Evolutionary conservation across 2,329 filamentous ascomycete genomes (phyloP), one percentile per base, ranked within the genome.

Genomic region (Verticillium nonalfalfae): DNA sequence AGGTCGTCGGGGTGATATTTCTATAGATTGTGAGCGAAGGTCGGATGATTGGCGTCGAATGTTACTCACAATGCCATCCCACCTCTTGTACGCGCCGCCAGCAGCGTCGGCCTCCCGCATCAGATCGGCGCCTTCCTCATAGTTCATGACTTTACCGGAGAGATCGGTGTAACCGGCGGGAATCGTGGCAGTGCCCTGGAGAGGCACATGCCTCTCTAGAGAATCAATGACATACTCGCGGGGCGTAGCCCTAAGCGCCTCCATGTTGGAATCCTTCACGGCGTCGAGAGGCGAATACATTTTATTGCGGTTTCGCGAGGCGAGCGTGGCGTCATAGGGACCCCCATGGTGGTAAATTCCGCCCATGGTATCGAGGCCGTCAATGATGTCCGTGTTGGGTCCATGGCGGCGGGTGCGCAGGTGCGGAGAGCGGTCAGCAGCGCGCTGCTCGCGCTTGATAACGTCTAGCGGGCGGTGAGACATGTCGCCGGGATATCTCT

Each of bases 291-390:
- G 93, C 3, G 90, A 88, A 62, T 79, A 79, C 65, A 74, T 75
- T 67, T 78, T 81, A 68, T 86, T 80, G 4, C 77, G 80, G 75
- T 97, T 97, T 57, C 91, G 84, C 13, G 90, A 85, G 1, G 89
- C 79, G 59, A 91, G 81, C 2, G 91, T 89, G 10, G 93, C 91
- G 72, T 98, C 94, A 68, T 90, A 98, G 0, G 94, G 94, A 0
- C 94, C 93, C 65, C 89, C 91, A 69, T 98, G 94, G 73, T 97
- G 94, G 74, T 96, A 97, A 2, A 82, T 76, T 18, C 81, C 82
- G 58, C 84, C 83, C 50, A 81, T 74, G n/a, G 83, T 81, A 71
- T 97, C 94, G 1, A 98, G 85, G 5, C 80, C 78, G 72, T 97
- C 94, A 69, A 98, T 95, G 9, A 82, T 80, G 73, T 98, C 93